Evolutionary conservation across 2,329 filamentous ascomycete genomes (phyloP).

Genomic region (Fusarium albidum): DNA sequence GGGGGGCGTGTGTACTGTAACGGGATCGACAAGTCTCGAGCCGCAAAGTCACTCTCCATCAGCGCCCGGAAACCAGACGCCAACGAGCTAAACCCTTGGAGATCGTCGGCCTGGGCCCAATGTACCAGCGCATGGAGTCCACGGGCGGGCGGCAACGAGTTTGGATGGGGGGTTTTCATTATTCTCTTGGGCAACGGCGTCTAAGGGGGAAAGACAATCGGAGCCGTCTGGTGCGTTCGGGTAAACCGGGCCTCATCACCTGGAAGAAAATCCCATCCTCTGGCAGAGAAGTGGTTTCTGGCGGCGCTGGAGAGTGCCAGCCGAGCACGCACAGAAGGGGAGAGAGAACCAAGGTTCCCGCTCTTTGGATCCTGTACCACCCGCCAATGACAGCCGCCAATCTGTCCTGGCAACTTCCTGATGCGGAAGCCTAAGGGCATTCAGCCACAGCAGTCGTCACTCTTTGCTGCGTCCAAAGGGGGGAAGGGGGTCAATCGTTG

Average conservation of each 20-base stretch:
- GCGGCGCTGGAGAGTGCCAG: too few relatives aligned
- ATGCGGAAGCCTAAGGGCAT: slow-evolving; percentile 35
- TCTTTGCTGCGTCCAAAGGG: background rate
- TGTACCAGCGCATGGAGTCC: slow-evolving; percentile 14
- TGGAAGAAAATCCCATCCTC: background rate
- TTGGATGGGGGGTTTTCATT: too few relatives aligned
- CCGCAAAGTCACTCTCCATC: slow-evolving; percentile 41
- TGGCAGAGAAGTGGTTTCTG: too few relatives aligned
- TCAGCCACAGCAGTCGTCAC: slow-evolving; percentile 23
- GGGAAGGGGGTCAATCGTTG: slow-evolving; percentile 5
- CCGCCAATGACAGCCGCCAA: slow-evolving; percentile 33
- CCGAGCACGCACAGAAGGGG: background rate
- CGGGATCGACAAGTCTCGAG: slow-evolving; percentile 37
- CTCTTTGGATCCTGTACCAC: slow-evolving; percentile 20
- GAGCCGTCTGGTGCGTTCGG: background rate
- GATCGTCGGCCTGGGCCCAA: slow-evolving; percentile 8
- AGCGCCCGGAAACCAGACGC: slow-evolving; percentile 11
- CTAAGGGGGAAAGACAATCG: background rate
- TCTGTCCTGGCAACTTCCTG: slow-evolving; percentile 31
- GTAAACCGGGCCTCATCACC: too few relatives aligned
- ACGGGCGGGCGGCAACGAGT: slow-evolving; percentile 5
- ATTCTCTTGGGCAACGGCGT: too few relatives aligned
- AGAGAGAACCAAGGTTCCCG: slow-evolving; percentile 6
- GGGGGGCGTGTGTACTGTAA: slow-evolving; percentile 32
- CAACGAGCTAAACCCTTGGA: background rate